A percentile compares a stretch with the other conserved stretches of the same genome.
Conservation (phyloP, 1,284 basidiomycete genomes). For the Flammula alnicola region DNA sequence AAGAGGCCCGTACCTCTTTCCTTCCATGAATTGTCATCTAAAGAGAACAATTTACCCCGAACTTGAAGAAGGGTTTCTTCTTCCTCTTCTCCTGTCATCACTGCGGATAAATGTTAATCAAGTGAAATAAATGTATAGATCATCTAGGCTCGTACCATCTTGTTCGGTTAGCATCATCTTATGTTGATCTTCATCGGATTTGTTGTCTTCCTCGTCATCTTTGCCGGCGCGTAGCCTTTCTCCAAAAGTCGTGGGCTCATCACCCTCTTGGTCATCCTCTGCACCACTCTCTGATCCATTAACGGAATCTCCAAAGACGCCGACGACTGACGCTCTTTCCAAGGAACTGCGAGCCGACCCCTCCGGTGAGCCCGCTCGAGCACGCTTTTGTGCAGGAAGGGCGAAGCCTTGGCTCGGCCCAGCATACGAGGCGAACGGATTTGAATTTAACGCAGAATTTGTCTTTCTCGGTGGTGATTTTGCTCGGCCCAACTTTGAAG, state of each 20-base stretch:
- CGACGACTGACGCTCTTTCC: conserved; percentile 38
- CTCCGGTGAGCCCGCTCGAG: conserved; percentile 52
- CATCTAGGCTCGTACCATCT: conserved; percentile 57
- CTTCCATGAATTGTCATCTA: conserved; percentile 77
- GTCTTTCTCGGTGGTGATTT: conserved; percentile 57
- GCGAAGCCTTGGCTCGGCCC: conserved; percentile 54
- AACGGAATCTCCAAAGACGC: conserved; percentile 30
- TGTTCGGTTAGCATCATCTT: conserved; percentile 64
- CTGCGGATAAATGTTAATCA: conserved; percentile 43
- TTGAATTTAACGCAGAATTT: conserved; percentile 40
- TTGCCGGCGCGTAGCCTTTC: conserved; percentile 64
- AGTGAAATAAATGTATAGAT: conserved; percentile 6
- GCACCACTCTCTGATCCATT: conserved; percentile 41
- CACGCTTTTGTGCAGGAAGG: conserved; percentile 54
- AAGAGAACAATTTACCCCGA: conserved; percentile 83
- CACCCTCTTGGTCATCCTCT: conserved; percentile 50
- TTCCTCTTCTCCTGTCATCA: conserved; percentile 90
- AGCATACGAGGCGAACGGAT: conserved; percentile 67
- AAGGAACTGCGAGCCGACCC: conserved; percentile 45
- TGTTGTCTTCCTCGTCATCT: conserved; percentile 56
- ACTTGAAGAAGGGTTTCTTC: conserved; percentile 86
- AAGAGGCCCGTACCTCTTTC: conserved; percentile 87
- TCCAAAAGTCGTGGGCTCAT: conserved; percentile 53
- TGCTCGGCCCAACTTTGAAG: conserved; percentile 45
- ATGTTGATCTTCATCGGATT: conserved; percentile 49